Conservation (phyloP, 2,329 filamentous ascomycete genomes). For the Aspergillus sp. region DNA sequence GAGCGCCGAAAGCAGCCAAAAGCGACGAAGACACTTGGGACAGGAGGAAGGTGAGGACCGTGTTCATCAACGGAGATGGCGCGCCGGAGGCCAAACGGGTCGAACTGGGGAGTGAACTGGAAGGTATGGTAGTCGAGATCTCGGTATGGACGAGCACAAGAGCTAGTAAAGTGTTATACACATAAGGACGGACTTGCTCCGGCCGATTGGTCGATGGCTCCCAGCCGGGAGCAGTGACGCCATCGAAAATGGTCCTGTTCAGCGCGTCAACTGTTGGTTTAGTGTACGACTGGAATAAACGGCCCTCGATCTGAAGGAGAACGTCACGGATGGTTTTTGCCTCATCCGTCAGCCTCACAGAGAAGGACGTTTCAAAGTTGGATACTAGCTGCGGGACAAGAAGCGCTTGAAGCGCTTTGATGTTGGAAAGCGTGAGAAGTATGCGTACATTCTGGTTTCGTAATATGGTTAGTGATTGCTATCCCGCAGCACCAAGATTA, state of each 20-base stretch:
- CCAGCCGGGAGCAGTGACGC: conserved; percentile 66
- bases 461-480: conserved; percentile 8
- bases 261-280: conserved; percentile 64
- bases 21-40: conserved; percentile 72
- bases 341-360: conserved; percentile 88
- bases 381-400: conserved; percentile 81
- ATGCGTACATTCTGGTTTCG: conserved; percentile 70
- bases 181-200: conserved; percentile 71
- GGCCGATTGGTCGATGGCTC: conserved; percentile 53
- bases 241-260: conserved; percentile 60
- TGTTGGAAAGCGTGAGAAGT: conserved; percentile 86
- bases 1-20: conserved; percentile 67
- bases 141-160: conserved; percentile 90
- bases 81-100: conserved; percentile 65
- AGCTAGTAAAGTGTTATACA: conserved; percentile 76
- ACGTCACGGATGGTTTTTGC: conserved; percentile 86
- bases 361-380: conserved; percentile 89
- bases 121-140: conserved; percentile 64
- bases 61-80: conserved; percentile 56
- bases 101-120: conserved; percentile 62
- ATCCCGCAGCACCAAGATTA: background rate
- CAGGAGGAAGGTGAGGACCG: conserved; percentile 78
- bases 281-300: conserved; percentile 88
- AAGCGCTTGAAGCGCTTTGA: conserved; percentile 71
- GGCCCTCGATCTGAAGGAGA: conserved; percentile 78